Base-by-base conservation (phyloP, 371 early-diverging fungal genomes). In the Actinomortierella ambigua region DNA sequence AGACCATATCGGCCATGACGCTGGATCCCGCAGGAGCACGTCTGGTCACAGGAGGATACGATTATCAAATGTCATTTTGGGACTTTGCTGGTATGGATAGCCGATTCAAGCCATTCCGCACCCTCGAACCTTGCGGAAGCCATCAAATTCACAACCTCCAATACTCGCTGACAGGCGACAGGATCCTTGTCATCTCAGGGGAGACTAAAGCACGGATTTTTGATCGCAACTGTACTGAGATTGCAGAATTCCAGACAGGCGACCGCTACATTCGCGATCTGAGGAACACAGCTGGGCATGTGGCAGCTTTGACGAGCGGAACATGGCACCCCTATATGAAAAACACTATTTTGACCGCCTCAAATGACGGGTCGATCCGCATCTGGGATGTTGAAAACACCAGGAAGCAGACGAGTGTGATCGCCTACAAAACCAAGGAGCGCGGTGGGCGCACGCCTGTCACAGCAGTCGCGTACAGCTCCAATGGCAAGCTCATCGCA, bases 231-330 rank as follows among this genome's bases (percentile, higher is more conserved):
- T 98, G 98, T 0, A 43, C 77, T 3, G 81, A 85, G 50, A 62
- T 91, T 17, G 69, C 77, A 4, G 93, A 94, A 57, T 95, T 81
- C 59, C 82, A 85, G 34, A 95, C 95, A 61, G 98, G 98, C 15
- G 98, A 98, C 73, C 94, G 93, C 49, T 98, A 98, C 64, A 85
- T 98, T 47, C 82, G 93, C 11, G 98, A 98, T 63, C 75, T 91
- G 79, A 80, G 93, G 23, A 76, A 93, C 39, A 96, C 97, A 11
- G 85, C 84, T 65, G 98, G 98, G 3, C 98, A 98, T 68, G 88
- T 94, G 5, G 88, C 92, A 3, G 86, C 91, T 5, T 63, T 98
- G 27, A 95, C 93, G 1, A 75, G 85, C 24, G 87, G 86, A 26
- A 78, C 82, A 27, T 97, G 98, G 98, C 90, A 92, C 76, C 97